phyloP scores from a whole-genome alignment of 441 rosid species.

The Populus trichocarpa region DNA sequence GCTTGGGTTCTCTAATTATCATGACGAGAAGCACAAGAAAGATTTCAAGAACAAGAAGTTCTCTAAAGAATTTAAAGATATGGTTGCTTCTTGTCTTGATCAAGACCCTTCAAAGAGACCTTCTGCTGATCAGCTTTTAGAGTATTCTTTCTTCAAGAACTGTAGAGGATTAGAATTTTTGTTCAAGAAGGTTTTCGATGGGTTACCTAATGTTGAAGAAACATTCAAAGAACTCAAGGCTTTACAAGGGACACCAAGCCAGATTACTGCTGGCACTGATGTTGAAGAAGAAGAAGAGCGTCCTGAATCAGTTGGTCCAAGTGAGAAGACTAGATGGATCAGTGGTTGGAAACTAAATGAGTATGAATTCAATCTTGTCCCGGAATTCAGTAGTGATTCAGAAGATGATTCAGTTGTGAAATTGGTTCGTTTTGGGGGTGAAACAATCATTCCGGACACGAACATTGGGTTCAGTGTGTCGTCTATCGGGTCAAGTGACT shows the following conservation, averaged over 20 bases:
- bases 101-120: conserved; percentile 34
- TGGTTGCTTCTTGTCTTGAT: conserved; percentile 73
- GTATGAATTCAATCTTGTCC: conserved; percentile 63
- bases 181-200: conserved; percentile 46
- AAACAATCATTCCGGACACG: neutral
- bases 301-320: conserved; percentile 4
- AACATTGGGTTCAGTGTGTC: neutral
- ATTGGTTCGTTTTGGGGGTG: conserved; percentile 29
- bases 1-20: conserved; percentile 61
- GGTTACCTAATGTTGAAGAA: conserved; percentile 63
- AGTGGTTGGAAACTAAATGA: conserved; percentile 89
- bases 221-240: conserved; percentile 41
- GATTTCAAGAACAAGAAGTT: conserved; percentile 49
- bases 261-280: neutral
- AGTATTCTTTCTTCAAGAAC: conserved; percentile 68
- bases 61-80: conserved; percentile 72
- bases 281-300: conserved; percentile 20
- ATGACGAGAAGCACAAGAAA: conserved; percentile 29
- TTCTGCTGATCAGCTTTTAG: conserved; percentile 66
- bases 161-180: conserved; percentile 54
- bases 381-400: conserved; percentile 52
- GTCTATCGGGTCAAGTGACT: neutral
- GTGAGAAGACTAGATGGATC: conserved; percentile 61
- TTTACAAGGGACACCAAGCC: neutral
- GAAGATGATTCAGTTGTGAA: conserved; percentile 19